Base-by-base conservation (phyloP, 805 yeast genomes). In the Sporopachydermia quercuum region DNA sequence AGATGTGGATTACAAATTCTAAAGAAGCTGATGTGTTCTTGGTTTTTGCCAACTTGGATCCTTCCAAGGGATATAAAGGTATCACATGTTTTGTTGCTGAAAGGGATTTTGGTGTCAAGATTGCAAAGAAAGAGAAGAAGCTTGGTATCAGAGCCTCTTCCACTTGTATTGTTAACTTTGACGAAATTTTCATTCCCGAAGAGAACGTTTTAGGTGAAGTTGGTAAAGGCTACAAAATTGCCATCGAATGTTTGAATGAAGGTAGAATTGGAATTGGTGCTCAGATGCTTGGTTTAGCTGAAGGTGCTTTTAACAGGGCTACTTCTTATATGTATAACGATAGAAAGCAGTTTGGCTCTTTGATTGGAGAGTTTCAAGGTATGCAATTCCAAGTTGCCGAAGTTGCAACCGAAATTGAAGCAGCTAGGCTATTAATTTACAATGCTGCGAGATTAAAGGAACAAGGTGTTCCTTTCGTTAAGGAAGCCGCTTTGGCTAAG, bases 1-100 rank as follows among this genome's bases (percentile, higher is more conserved):
- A 63, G 45, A 63, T 63, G 68, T 63, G 68, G 68, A 63, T 63
- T 50, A 60, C 68, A 33, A 63, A 63, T 51, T 61, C 68, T 13
- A 50, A 47, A 15, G 68, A 63, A 48, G 68, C 68, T 16, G 68
- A 57, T 19, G 40, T 61, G 11, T 63, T 63, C 43, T 46, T 63
- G 13, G 55, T 63, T 17, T 54, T 63, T 42, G 68, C 68, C 36
- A 63, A 58, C 47, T 47, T 58, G 18, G 67, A 58, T 37, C 66
- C 66, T 15, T 47, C 53, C 39, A 48, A 52, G 50, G 68, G 68
- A 34, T 63, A 63, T 55, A 58, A 58, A 47, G 68, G 68, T 15
- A 63, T 63, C 50, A 63, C 68, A 6, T 62, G 63, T 11, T 63
- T 63, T 40, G 58, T 63, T 4, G 64, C 58, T 14, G 68, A 63